Evolutionary conservation across 1,139 yeast genomes (phyloP), one percentile per base, ranked within the genome.

Genomic region (Zygoascus hellenicus): DNA sequence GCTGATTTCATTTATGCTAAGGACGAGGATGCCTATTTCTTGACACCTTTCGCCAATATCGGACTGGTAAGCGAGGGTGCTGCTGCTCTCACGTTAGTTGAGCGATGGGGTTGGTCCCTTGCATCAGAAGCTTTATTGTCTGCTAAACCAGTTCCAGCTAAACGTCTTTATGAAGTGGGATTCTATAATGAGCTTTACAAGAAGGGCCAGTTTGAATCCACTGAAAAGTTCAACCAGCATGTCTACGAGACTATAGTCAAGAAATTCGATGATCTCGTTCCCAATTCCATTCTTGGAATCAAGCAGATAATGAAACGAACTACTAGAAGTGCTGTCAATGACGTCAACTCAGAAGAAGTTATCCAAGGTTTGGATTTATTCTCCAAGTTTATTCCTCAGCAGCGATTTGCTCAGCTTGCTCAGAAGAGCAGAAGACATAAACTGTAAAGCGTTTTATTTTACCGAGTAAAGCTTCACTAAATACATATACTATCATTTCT

Each of bases 61-160:
- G 95, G 96, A 2, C 74, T 88, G 58, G 92, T 85, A 3, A 79
- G 87, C 51, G 97, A 88, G 66, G 95, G 96, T 50, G 88, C 81
- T 5, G 70, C 88, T 2, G 80, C 89, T 9, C 77, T 80, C 17
- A 78, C 92, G 9, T 71, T 88, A 48, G 80, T 84, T 37, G 66
- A 72, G 57, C 75, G 95, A 59, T 70, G 88, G 52, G 96, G 96
- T 2, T 71, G 82, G 71, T 80, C 88, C 52, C 75, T 74, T 56
- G 81, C 95, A 19, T 74, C 82, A 47, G 94, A 87, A 64, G 88
- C 89, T 0, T 69, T 88, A 42, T 69, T 87, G 52, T 74, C 83
- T 49, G 80, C 89, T 5, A 77, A 77, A 61, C 89, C 87, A 19
- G 75, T 88, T 45, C 57, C 64, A 1, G 87, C 87, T 41, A 63